Evolutionary conservation across 768 basidiomycete species (phyloP).

Genomic region (Kwoniella mangroviensis): DNA sequence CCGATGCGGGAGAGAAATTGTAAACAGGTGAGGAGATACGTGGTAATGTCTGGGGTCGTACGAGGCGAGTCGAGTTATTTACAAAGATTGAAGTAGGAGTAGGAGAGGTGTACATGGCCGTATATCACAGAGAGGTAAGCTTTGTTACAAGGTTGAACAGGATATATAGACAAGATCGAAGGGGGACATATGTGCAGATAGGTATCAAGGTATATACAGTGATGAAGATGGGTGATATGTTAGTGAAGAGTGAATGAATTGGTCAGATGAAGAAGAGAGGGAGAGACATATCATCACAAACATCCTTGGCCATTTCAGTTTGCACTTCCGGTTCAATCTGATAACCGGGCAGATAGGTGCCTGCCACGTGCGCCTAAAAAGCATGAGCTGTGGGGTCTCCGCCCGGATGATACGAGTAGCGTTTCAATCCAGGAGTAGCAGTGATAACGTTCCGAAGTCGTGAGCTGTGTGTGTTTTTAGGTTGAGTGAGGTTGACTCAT

Average conservation of each 20-base stretch:
- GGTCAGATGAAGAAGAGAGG: neutral
- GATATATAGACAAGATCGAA: neutral
- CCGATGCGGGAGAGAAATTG: neutral
- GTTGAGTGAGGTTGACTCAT: neutral
- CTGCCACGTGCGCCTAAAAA: neutral
- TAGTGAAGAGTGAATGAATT: neutral
- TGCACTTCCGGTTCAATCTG: neutral
- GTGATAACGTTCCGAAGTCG: neutral
- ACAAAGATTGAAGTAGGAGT: neutral
- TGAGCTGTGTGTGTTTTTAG: neutral
- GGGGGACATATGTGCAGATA: neutral
- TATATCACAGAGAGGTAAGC: neutral
- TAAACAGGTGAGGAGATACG: neutral
- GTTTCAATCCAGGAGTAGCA: neutral
- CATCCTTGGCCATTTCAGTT: neutral
- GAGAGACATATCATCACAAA: neutral
- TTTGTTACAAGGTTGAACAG: neutral
- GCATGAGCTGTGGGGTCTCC: neutral
- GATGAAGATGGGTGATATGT: neutral
- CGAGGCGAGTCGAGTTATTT: neutral
- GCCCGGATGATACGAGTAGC: neutral
- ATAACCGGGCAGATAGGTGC: constrained; percentile 1
- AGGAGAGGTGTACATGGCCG: constrained; percentile 4
- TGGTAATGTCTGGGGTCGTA: neutral
- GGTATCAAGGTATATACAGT: neutral